phyloP scores from a whole-genome alignment of 2,329 filamentous ascomycete species.

The Cladophialophora psammophila region DNA sequence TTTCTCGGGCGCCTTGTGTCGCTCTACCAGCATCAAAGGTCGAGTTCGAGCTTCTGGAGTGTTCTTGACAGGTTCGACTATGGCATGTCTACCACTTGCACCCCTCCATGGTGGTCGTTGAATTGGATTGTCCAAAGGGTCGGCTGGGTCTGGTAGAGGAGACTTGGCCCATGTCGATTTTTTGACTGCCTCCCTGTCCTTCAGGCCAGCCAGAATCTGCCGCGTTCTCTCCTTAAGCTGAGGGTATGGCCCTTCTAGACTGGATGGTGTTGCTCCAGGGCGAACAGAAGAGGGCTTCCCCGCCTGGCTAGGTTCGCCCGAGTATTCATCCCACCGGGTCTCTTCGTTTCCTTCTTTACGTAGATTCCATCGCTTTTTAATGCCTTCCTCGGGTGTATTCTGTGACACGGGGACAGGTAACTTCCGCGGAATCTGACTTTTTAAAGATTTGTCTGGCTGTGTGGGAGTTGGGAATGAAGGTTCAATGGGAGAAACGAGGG shows the following conservation, averaged over 20 bases:
- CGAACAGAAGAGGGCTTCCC: constrained; percentile 47
- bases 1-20: constrained; percentile 32
- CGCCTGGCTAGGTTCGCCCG: constrained; percentile 69
- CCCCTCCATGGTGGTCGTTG: constrained; percentile 70
- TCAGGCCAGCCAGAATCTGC: constrained; percentile 42
- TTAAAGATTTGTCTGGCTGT: constrained; percentile 29
- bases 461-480: constrained; percentile 41
- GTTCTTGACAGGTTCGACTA: constrained; percentile 71
- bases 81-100: constrained; percentile 70
- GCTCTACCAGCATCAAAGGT: constrained; percentile 42
- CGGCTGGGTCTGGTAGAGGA: constrained; percentile 46
- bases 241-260: constrained; percentile 42
- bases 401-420: constrained; percentile 39
- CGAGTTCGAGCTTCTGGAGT: constrained; percentile 57
- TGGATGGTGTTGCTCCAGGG: constrained; percentile 38
- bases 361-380: constrained; percentile 32
- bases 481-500: constrained; percentile 43
- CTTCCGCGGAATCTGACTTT: constrained; percentile 38
- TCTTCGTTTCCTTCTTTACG: constrained; percentile 43
- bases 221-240: constrained; percentile 48
- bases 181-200: constrained; percentile 46
- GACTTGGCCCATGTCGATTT: constrained; percentile 44
- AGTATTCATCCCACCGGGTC: constrained; percentile 70
- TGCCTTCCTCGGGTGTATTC: constrained; percentile 33
- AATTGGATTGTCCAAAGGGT: constrained; percentile 57